A percentile compares a stretch with the other conserved stretches of the same genome.
Conservation (phyloP, 805 yeast genomes). For the Ogataea polymorpha region DNA sequence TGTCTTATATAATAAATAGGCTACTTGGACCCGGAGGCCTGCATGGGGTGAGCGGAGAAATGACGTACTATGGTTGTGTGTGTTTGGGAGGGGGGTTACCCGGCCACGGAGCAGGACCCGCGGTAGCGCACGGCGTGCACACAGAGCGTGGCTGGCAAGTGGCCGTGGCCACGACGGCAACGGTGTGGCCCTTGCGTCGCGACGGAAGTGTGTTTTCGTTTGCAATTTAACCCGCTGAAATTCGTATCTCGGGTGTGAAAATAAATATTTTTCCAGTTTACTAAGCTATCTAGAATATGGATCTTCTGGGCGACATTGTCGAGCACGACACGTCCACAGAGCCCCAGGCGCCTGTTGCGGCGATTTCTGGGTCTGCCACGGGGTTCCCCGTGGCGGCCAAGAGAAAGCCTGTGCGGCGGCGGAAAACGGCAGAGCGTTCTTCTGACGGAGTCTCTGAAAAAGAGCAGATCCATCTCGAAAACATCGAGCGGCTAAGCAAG, state of each 20-base stretch:
- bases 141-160: no score
- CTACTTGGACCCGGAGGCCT: slow-evolving; percentile 2
- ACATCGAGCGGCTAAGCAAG: slow-evolving; percentile 53
- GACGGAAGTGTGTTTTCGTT: background rate
- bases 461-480: slow-evolving; percentile 75
- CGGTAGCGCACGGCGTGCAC: no score
- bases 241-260: no score
- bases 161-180: no score
- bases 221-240: no score
- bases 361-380: background rate
- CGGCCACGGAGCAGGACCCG: background rate
- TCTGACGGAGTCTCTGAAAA: slow-evolving; percentile 49
- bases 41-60: slow-evolving; percentile 5
- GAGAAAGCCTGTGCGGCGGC: slow-evolving; percentile 36
- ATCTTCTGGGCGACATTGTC: slow-evolving; percentile 68
- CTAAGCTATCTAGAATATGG: slow-evolving; percentile 53
- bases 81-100: slow-evolving; percentile 1
- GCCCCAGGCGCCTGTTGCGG: slow-evolving; percentile 3
- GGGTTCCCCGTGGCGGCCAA: slow-evolving; percentile 39
- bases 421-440: slow-evolving; percentile 9
- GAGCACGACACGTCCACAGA: slow-evolving; percentile 45
- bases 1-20: background rate
- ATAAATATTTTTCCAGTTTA: background rate
- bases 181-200: no score
- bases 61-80: no score